Evolutionary conservation across 148 eudicot genomes (phyloP), one percentile per base, ranked within the genome.

Genomic region (Pharnaceum exiguum): DNA sequence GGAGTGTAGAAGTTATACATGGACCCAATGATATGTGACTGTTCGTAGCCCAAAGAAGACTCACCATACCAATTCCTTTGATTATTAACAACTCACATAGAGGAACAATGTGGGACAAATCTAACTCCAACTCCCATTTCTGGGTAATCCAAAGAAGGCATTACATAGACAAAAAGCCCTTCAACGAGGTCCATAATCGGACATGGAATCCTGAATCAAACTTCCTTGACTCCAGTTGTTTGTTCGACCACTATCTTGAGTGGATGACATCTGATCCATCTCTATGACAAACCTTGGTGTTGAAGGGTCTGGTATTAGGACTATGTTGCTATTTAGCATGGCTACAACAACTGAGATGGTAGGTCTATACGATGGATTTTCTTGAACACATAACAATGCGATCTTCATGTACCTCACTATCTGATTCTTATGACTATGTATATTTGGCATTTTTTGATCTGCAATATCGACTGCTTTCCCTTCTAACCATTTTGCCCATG

Each of bases 401-500:
- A 68, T 30, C 4, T 68, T 39, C 2, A 68, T 45, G 49, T 66
- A 68, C 46, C 59, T 68, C 23, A 60, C 18, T 5, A 60, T 18
- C 12, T 69, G 55, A 11, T 10, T 3, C n/a, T n/a, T 60, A 5
- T 17, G 40, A 36, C 23, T 32, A 1, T 13, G 1, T 42, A 18
- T 9, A n/a, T 10, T 42, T 0, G 10, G 18, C 21, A 68, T 15
- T 18, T 47, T 11, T 0, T 37, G 27, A 61, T 68, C 72, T 8
- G 61, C 46, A 4, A 68, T 10, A 1, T 29, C 33, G 5, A 36
- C 22, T 1, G 54, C 35, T 36, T 48, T 62, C n/a, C 65, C 71
- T 30, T 69, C 61, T 2, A 16, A 13, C 79, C 79, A 75, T 9
- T 21, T 66, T 39, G 26, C 70, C 71, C 75, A 75, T 16, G 75